Evolutionary conservation across 164 flowering plant species (phyloP).

Genomic region (Umbilicus rupestris): DNA sequence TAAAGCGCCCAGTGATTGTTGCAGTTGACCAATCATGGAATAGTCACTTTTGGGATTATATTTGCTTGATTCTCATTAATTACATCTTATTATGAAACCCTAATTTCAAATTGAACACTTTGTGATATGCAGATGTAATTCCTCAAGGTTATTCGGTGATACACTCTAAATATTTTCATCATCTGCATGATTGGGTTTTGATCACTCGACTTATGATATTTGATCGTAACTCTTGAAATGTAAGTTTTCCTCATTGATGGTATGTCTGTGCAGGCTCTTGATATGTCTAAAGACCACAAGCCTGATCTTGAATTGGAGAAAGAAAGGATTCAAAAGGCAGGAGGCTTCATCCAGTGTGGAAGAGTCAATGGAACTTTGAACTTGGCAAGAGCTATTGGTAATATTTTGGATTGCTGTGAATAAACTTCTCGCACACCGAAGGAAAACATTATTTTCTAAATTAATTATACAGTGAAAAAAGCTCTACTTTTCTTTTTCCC

Average conservation of each 20-base stretch:
- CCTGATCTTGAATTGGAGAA: constrained; percentile 89
- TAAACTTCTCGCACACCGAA: not conserved
- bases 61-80: too few relatives aligned
- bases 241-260: not conserved
- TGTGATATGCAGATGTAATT: too few relatives aligned
- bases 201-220: not conserved
- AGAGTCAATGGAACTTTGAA: constrained; percentile 93
- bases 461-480: not conserved
- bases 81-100: too few relatives aligned
- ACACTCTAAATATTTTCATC: not conserved
- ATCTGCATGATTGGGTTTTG: not conserved
- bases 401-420: not conserved
- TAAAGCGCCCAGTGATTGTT: too few relatives aligned
- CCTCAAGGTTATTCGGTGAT: too few relatives aligned
- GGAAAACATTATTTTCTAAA: not conserved
- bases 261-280: constrained; percentile 58
- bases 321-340: constrained; percentile 85
- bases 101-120: too few relatives aligned
- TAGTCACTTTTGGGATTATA: too few relatives aligned
- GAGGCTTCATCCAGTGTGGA: constrained; percentile 90
- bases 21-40: too few relatives aligned
- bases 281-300: constrained; percentile 92
- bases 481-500: constrained; percentile 11
- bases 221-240: not conserved
- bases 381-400: constrained; percentile 95